Evolutionary conservation across 1,284 basidiomycete genomes (phyloP).

Genomic region (Leccinum fuscescens): DNA sequence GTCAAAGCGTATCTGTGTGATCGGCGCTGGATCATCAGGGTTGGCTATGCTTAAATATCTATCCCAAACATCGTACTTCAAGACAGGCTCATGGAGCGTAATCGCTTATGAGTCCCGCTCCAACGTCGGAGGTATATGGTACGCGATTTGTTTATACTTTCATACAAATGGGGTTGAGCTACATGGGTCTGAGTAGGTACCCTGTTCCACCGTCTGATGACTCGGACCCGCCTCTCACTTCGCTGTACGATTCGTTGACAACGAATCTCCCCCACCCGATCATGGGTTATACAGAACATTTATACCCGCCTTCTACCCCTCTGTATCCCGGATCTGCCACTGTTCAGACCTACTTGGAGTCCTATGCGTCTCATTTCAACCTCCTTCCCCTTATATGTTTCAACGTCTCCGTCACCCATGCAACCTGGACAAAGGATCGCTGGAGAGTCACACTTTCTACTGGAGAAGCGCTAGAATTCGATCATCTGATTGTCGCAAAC

Average conservation of each 20-base stretch:
- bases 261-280: slow-evolving; percentile 75
- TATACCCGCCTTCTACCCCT: slow-evolving; percentile 67
- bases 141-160: slow-evolving; percentile 13
- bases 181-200: slow-evolving; percentile 41
- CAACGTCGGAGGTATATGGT: slow-evolving; percentile 75
- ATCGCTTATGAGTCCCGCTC: slow-evolving; percentile 61
- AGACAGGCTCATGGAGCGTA: slow-evolving; percentile 55
- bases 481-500: slow-evolving; percentile 67
- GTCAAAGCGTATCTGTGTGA: slow-evolving; percentile 54
- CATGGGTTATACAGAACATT: slow-evolving; percentile 64
- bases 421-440: slow-evolving; percentile 40
- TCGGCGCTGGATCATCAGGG: slow-evolving; percentile 69
- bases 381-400: slow-evolving; percentile 56
- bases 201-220: slow-evolving; percentile 44
- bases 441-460: slow-evolving; percentile 51
- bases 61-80: slow-evolving; percentile 54
- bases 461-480: slow-evolving; percentile 44
- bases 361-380: slow-evolving; percentile 57
- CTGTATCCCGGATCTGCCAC: slow-evolving; percentile 59
- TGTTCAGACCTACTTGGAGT: slow-evolving; percentile 61
- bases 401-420: slow-evolving; percentile 45
- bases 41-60: slow-evolving; percentile 65
- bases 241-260: slow-evolving; percentile 72
- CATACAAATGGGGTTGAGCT: background rate
- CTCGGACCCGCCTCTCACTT: slow-evolving; percentile 55